phyloP scores from a whole-genome alignment of 169 alveolate genomes.

The Babesia ovis region DNA sequence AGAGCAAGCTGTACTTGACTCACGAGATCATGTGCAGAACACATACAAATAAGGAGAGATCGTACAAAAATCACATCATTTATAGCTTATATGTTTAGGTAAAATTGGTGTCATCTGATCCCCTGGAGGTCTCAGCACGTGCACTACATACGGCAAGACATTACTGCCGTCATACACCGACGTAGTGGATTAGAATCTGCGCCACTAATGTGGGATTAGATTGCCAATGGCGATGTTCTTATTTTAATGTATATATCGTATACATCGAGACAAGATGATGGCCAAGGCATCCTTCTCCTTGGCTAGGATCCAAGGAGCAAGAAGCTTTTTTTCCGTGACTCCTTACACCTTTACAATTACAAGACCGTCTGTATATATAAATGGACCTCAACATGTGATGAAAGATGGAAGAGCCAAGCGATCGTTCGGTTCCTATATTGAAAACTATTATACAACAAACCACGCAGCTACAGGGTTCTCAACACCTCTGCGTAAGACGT shows the following conservation, averaged over 20 bases:
- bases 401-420: constrained; percentile 16
- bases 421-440: constrained; percentile 61
- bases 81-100: no score
- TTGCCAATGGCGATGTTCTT: background rate
- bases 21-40: no score
- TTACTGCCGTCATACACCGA: no score
- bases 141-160: background rate
- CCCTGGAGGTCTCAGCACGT: background rate
- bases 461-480: constrained; percentile 70
- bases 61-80: no score
- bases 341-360: background rate
- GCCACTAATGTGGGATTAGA: background rate
- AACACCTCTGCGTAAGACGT: constrained; percentile 55
- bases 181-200: background rate
- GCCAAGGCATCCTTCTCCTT: background rate
- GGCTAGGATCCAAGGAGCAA: background rate
- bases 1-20: no score
- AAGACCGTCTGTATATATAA: background rate
- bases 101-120: background rate
- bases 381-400: background rate
- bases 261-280: background rate
- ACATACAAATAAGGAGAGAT: no score
- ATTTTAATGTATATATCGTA: background rate
- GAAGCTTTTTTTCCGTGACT: background rate
- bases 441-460: constrained; percentile 61